Percentiles rank a stretch among this genome's conserved stretches.
Evolutionary conservation across 495 filamentous ascomycete genomes (phyloP).

Genomic region (Annulohypoxylon nitens): DNA sequence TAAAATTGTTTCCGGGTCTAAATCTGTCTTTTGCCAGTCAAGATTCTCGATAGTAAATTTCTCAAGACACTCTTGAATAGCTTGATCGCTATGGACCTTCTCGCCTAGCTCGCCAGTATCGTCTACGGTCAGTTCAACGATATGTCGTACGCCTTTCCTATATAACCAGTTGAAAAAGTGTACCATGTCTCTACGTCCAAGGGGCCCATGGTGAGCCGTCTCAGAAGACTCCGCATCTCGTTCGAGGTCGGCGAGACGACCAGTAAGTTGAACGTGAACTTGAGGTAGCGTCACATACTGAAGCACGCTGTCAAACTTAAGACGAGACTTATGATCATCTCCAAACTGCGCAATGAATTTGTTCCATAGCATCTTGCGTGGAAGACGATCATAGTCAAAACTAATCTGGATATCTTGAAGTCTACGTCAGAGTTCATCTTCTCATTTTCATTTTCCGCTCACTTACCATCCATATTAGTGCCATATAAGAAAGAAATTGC

Average conservation of each 20-base stretch:
- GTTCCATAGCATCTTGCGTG: conserved; percentile 1
- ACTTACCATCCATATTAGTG: conserved; percentile 15
- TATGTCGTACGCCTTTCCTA: conserved; percentile 10
- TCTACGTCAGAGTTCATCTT: not conserved
- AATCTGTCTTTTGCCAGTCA: conserved; percentile 13
- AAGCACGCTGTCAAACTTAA: conserved; percentile 8
- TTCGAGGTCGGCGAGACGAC: conserved; percentile 9
- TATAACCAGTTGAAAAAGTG: conserved; percentile 12
- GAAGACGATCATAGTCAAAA: conserved; percentile 10
- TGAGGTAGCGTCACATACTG: conserved; percentile 9
- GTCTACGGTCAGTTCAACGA: not conserved
- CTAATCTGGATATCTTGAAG: conserved; percentile 10
- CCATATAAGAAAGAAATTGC: conserved; percentile 10
- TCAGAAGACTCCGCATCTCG: not conserved
- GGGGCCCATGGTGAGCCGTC: not conserved
- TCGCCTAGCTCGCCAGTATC: not conserved
- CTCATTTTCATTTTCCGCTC: not conserved
- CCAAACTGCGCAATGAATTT: not conserved
- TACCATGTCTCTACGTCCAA: conserved; percentile 5
- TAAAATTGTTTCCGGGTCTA: conserved; percentile 7
- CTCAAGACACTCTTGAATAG: not conserved
- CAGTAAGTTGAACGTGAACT: conserved; percentile 7
- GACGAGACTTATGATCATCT: not conserved
- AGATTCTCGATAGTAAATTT: not conserved
- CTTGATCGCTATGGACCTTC: conserved; percentile 15